Percentiles rank a stretch among this genome's conserved stretches.
Conservation (phyloP, 306 rosid genomes). For the Coriaria nepalensis region DNA sequence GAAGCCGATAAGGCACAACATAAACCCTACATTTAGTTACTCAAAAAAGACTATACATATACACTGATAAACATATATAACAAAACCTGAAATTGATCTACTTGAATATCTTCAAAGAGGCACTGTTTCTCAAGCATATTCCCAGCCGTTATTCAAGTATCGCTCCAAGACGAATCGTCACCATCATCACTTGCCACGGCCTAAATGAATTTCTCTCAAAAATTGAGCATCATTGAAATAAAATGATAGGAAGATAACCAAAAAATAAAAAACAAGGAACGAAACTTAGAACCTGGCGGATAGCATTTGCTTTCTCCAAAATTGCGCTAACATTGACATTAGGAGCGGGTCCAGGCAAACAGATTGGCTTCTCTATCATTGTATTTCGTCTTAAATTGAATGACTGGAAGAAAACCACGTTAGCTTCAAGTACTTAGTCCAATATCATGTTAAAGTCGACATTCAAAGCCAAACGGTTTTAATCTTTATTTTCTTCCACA, state of each 20-base stretch:
- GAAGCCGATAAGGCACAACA: too few species aligned
- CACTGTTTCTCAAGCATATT: slow-evolving; percentile 1
- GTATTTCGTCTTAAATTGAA: slow-evolving; percentile 66
- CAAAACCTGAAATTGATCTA: slow-evolving; percentile 17
- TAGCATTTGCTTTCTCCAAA: slow-evolving; percentile 90
- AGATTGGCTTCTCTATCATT: slow-evolving; percentile 36
- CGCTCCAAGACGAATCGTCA: slow-evolving; percentile 81
- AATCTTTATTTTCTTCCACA: too few species aligned
- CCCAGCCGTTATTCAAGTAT: slow-evolving; percentile 26
- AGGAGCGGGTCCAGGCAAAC: slow-evolving; percentile 31
- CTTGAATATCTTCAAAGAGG: slow-evolving; percentile 7
- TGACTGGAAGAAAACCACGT: slow-evolving; percentile 39
- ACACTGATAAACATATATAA: too few species aligned
- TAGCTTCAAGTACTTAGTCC: too few species aligned
- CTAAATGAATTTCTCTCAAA: slow-evolving; percentile 27
- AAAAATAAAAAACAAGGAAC: not conserved
- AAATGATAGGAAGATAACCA: not conserved
- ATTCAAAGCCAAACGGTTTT: too few species aligned
- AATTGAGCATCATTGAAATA: not conserved
- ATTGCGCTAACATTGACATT: slow-evolving; percentile 76
- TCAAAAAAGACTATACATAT: too few species aligned
- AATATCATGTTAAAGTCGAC: too few species aligned
- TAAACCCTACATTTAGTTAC: too few species aligned
- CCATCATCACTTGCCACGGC: slow-evolving; percentile 86
- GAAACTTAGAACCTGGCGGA: slow-evolving; percentile 63